phyloP scores from a whole-genome alignment of 73 alveolate species.

The Uronychia binucleata region DNA sequence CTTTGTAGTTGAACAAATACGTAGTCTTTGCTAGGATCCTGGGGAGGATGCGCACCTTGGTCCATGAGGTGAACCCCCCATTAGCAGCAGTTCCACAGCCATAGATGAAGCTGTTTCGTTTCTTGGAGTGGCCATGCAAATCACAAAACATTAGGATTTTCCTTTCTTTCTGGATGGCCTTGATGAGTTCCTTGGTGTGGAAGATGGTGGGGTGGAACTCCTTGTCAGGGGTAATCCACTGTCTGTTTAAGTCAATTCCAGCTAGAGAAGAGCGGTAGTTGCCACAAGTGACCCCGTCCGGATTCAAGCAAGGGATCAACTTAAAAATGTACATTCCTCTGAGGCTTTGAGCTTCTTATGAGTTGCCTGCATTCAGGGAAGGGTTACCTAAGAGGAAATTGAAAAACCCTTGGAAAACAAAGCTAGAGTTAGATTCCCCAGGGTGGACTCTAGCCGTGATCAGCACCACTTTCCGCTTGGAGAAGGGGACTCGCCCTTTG shows the following conservation, averaged over 20 bases:
- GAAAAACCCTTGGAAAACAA: conserved; percentile 76
- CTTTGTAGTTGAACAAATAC: conserved; percentile 27
- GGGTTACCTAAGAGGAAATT: conserved; percentile 65
- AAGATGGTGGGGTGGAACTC: conserved; percentile 79
- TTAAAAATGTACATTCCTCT: conserved; percentile 72
- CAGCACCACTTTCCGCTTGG: conserved; percentile 64
- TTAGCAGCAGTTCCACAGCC: conserved; percentile 48
- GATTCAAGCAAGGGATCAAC: conserved; percentile 84
- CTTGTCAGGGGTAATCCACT: conserved; percentile 81
- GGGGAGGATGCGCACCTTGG: conserved; percentile 42
- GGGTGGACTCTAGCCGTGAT: conserved; percentile 90
- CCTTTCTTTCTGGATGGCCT: conserved; percentile 68
- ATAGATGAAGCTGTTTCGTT: conserved; percentile 60
- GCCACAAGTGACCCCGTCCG: conserved; percentile 88
- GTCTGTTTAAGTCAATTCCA: conserved; percentile 87
- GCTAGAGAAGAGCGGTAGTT: conserved; percentile 82
- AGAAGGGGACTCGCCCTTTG: conserved; percentile 20
- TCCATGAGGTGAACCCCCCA: conserved; percentile 2
- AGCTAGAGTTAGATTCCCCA: conserved; percentile 82
- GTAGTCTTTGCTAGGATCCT: conserved; percentile 14
- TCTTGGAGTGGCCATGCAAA: conserved; percentile 82
- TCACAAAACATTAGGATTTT: conserved; percentile 76
- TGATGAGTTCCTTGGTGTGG: conserved; percentile 74
- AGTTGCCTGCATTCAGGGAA: conserved; percentile 51
- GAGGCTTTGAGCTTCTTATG: conserved; percentile 60